These are phyloP conservation scores for Lachancea fermentati DNA, from an alignment of 805 yeast species.

Conservation along the genomic window DNA sequence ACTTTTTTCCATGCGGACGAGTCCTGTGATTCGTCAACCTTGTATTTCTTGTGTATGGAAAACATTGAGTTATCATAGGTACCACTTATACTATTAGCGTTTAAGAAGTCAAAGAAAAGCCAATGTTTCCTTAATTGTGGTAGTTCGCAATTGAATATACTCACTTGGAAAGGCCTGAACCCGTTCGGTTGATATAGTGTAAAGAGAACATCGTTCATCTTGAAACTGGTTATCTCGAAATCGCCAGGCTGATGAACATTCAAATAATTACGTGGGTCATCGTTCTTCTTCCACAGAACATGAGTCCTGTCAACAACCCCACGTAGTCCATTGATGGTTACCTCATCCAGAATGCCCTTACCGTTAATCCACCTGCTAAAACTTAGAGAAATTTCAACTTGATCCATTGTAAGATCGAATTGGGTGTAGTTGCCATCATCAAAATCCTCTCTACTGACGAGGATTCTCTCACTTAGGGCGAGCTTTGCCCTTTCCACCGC, in stretches of 20 bases:
- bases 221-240: constrained; percentile 81
- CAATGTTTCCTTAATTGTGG: constrained; percentile 83
- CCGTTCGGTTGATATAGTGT: constrained; percentile 76
- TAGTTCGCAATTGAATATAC: constrained; percentile 81
- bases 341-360: constrained; percentile 73
- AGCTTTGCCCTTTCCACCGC: constrained; percentile 54
- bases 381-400: constrained; percentile 72
- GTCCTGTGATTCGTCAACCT: constrained; percentile 16
- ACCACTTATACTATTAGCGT: constrained; percentile 82
- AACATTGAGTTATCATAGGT: constrained; percentile 89
- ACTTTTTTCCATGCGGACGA: constrained; percentile 49
- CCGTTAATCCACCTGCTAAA: constrained; percentile 88
- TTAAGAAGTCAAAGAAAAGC: constrained; percentile 82
- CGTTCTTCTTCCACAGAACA: constrained; percentile 75
- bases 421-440: constrained; percentile 97
- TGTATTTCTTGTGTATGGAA: constrained; percentile 64
- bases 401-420: constrained; percentile 85
- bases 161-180: constrained; percentile 78
- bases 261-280: constrained; percentile 76
- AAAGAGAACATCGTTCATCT: constrained; percentile 78
- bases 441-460: constrained; percentile 35
- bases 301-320: constrained; percentile 92
- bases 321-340: constrained; percentile 76
- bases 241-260: constrained; percentile 79
- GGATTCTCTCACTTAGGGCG: constrained; percentile 28